Evolutionary conservation across 495 filamentous ascomycete genomes (phyloP), one percentile per base, ranked within the genome.

Genomic region (Cryomyces antarcticus): DNA sequence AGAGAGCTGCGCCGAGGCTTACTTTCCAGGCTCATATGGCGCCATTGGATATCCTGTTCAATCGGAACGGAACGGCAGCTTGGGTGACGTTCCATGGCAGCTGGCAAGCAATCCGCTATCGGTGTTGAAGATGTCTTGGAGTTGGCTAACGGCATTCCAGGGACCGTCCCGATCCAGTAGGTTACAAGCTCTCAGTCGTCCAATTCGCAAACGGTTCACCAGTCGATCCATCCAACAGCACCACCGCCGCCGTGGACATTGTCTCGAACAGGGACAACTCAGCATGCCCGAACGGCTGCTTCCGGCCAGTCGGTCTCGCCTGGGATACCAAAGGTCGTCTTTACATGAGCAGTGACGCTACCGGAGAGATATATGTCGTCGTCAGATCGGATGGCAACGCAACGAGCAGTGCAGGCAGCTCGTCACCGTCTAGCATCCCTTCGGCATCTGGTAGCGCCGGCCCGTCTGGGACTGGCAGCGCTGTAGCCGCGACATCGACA

Each of bases 331-430:
- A 64, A 41, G 64, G 64, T 3, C 46, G 66, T 5, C 48, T 72
- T 39, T 71, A 60, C 51, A 62, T 72, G 57, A 62, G 58, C 40
- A 62, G 57, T 17, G 68, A 72, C 41, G 30, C 52, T 4, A 58
- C 64, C 9, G 65, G 66, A 24, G 67, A 72, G 53, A 58, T 71
- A 27, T 66, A 63, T 43, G 65, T 68, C 9, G 51, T 70, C 28
- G 58, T 59, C 37, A 57, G 59, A 28, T 54, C 49, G 28, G 56
- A 59, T 41, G 59, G 56, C n/a, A 46, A 40, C 35, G 34, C 38
- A 7, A 46, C 45, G 29, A 39, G 38, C 24, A 39, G 38, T 28
- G 33, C 33, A 36, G 12, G 33, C 33, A 36, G 33, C 33, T 1
- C 33, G 9, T 36, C 33, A 36, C 12, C 33, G 9, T 9, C 33